These are phyloP conservation scores for Acacia concinna DNA, from an alignment of 331 rosid species.

Conservation along the genomic window DNA sequence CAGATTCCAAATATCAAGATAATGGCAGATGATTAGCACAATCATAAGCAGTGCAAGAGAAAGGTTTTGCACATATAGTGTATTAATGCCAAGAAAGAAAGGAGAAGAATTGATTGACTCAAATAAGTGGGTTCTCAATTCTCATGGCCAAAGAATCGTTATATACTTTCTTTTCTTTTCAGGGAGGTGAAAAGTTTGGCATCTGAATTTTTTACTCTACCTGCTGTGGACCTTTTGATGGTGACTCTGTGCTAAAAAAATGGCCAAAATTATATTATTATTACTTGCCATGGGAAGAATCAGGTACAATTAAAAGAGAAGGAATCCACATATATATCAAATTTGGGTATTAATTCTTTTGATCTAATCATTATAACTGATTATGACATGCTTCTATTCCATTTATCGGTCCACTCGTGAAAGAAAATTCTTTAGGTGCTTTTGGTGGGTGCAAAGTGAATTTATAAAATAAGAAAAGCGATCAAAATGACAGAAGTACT, in stretches of 20 bases:
- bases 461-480: not conserved
- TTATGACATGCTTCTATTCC: conserved; percentile 1
- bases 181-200: conserved; percentile 30
- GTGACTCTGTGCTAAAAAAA: conserved; percentile 10
- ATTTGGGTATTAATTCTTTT: not conserved
- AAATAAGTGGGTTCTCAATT: conserved; percentile 22
- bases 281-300: not conserved
- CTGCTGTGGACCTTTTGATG: conserved; percentile 28
- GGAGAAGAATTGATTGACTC: conserved; percentile 32
- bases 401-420: conserved; percentile 21
- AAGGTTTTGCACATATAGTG: conserved; percentile 14
- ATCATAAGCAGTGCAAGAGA: not conserved
- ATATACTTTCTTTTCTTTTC: not conserved
- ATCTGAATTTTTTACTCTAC: conserved; percentile 39
- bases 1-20: not conserved
- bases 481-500: conserved; percentile 17
- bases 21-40: conserved; percentile 3
- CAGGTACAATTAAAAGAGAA: not conserved
- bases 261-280: conserved; percentile 15
- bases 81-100: conserved; percentile 19
- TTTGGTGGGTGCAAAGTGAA: conserved; percentile 9
- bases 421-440: conserved; percentile 6
- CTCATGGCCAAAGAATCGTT: conserved; percentile 14
- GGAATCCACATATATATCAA: conserved; percentile 4
- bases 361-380: not conserved